These are phyloP conservation scores for Eremochloa ophiuroides DNA, from an alignment of 176 grass and related monocot species.

Conservation along the genomic window DNA sequence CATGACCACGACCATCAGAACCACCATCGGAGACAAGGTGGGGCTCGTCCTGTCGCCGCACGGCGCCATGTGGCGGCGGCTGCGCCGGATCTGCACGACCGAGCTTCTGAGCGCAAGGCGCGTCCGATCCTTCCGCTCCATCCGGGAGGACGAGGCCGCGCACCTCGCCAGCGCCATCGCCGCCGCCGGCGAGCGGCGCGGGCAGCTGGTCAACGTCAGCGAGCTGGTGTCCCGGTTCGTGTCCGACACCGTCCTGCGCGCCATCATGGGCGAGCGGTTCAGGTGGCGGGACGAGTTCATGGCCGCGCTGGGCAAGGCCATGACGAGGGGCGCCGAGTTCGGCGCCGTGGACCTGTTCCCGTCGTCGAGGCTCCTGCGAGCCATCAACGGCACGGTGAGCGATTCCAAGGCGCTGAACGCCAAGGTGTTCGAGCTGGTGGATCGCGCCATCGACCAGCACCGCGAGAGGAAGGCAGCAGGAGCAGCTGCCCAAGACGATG, in stretches of 20 bases:
- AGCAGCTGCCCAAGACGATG: neutral
- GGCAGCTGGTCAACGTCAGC: conserved; percentile 20
- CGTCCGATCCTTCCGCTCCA: conserved; percentile 25
- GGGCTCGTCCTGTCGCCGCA: conserved; percentile 14
- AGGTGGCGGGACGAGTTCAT: conserved; percentile 22
- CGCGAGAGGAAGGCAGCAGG: neutral
- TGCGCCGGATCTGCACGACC: conserved; percentile 15
- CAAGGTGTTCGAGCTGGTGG: neutral
- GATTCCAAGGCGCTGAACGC: neutral
- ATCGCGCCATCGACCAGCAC: neutral
- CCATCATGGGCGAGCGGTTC: conserved; percentile 26
- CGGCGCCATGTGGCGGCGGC: conserved; percentile 16
- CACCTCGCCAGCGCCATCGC: neutral
- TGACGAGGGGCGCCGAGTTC: conserved; percentile 1
- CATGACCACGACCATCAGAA: neutral
- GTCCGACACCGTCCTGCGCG: conserved; percentile 11
- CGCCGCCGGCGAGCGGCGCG: neutral
- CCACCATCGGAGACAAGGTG: conserved; percentile 1
- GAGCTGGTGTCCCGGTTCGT: neutral
- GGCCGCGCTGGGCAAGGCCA: neutral
- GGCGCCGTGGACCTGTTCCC: conserved; percentile 20
- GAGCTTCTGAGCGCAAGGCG: conserved; percentile 13
- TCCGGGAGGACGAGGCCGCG: conserved; percentile 24
- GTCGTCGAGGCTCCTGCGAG: conserved; percentile 12
- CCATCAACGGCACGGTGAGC: neutral